These are phyloP conservation scores for Taxillus chinensis DNA, from an alignment of 164 flowering plant genomes.

Conservation along the genomic window DNA sequence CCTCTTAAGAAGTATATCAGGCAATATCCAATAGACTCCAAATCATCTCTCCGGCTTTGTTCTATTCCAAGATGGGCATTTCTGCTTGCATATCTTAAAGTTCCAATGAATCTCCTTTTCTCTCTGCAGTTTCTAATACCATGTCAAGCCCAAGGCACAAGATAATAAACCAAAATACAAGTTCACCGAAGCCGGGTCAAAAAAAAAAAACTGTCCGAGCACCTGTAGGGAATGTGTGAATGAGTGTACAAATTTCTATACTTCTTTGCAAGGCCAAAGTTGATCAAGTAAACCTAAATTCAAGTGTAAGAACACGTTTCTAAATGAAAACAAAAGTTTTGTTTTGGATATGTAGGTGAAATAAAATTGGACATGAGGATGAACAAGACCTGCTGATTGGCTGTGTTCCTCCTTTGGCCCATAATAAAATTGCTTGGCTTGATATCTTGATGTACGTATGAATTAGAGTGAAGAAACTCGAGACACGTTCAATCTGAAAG, in stretches of 20 bases:
- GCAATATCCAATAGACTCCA: not conserved
- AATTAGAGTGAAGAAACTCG: not conserved
- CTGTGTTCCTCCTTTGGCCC: not conserved
- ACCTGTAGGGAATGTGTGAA: not conserved
- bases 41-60: not conserved
- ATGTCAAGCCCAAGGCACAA: not conserved
- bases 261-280: not conserved
- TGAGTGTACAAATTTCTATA: not conserved
- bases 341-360: not conserved
- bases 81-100: not conserved
- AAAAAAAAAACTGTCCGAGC: too few species aligned
- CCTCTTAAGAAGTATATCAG: not conserved
- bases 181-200: too few species aligned
- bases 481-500: not conserved
- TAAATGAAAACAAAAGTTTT: not conserved
- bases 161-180: too few species aligned
- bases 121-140: not conserved
- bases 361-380: not conserved
- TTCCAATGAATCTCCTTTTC: not conserved
- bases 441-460: not conserved
- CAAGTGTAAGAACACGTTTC: not conserved
- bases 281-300: not conserved
- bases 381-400: not conserved
- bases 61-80: not conserved
- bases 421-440: not conserved